A percentile compares a stretch with the other conserved stretches of the same genome.
Evolutionary conservation across 1,284 basidiomycete genomes (phyloP).

Genomic region (Sphagnurus paluster): DNA sequence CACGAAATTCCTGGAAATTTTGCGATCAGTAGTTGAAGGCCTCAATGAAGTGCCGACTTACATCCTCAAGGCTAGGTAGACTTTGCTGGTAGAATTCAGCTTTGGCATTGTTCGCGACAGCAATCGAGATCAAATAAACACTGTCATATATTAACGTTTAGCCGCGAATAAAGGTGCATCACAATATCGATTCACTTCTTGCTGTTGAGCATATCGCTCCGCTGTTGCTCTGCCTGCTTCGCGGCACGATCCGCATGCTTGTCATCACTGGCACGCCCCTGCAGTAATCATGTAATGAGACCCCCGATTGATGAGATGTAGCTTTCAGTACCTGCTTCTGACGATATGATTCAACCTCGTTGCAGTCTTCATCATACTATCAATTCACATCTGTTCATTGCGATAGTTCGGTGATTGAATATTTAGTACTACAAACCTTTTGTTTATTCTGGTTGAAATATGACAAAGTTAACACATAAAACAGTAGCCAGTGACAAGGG

Average conservation of each 20-base stretch:
- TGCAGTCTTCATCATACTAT: slow-evolving; percentile 78
- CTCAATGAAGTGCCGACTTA: slow-evolving; percentile 37
- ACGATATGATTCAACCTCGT: slow-evolving; percentile 65
- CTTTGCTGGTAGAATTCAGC: slow-evolving; percentile 68
- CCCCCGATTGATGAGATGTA: slow-evolving; percentile 4
- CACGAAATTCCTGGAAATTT: slow-evolving; percentile 61
- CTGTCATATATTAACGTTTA: slow-evolving; percentile 33
- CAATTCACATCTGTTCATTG: slow-evolving; percentile 3
- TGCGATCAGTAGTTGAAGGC: slow-evolving; percentile 14
- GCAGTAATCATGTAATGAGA: slow-evolving; percentile 7
- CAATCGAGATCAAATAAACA: slow-evolving; percentile 69
- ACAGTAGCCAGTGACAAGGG: neutral
- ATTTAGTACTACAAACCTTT: slow-evolving; percentile 45
- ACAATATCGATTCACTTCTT: slow-evolving; percentile 71
- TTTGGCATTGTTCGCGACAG: slow-evolving; percentile 68
- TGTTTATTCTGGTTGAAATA: slow-evolving; percentile 60
- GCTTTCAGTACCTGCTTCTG: slow-evolving; percentile 66
- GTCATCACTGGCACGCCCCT: slow-evolving; percentile 72
- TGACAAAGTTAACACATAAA: neutral
- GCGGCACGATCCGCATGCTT: slow-evolving; percentile 72
- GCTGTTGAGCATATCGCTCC: slow-evolving; percentile 72
- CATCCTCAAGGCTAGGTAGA: slow-evolving; percentile 69
- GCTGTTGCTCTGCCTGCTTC: slow-evolving; percentile 73
- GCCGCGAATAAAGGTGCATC: slow-evolving; percentile 1
- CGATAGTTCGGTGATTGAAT: neutral